Evolutionary conservation across 208 protist genomes (phyloP).

Genomic region (Leishmania lainsoni): DNA sequence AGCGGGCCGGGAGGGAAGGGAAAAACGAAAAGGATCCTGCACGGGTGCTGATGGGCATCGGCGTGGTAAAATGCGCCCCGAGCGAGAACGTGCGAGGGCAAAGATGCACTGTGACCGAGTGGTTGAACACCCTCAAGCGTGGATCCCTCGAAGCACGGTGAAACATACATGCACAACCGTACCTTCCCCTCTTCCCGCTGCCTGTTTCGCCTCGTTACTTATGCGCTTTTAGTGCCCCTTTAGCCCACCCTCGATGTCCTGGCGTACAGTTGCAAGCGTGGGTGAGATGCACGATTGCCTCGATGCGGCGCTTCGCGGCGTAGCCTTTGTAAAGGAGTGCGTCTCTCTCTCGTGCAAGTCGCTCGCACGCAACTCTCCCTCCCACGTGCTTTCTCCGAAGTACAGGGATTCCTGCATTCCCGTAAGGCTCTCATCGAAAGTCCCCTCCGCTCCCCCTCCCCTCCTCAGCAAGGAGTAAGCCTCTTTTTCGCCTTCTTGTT

Average conservation of each 20-base stretch:
- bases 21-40: constrained; percentile 1
- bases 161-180: background rate
- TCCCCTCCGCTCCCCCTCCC: background rate
- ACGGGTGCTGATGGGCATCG: background rate
- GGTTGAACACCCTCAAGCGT: background rate
- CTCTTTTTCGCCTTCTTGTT: too few relatives aligned
- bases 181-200: background rate
- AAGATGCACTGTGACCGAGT: background rate
- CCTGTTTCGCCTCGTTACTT: background rate
- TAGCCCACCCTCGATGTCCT: background rate
- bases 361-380: background rate
- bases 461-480: too few relatives aligned
- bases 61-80: background rate
- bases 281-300: background rate
- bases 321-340: background rate
- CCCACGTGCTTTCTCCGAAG: background rate
- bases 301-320: background rate
- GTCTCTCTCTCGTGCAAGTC: background rate
- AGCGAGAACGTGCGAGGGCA: background rate
- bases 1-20: constrained; percentile 15
- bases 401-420: background rate
- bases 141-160: background rate
- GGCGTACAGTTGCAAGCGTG: background rate
- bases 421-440: background rate
- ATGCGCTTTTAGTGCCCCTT: background rate